These are phyloP conservation scores for Ochromonas danica DNA, from an alignment of 108 stramenopile genomes.

Conservation along the genomic window DNA sequence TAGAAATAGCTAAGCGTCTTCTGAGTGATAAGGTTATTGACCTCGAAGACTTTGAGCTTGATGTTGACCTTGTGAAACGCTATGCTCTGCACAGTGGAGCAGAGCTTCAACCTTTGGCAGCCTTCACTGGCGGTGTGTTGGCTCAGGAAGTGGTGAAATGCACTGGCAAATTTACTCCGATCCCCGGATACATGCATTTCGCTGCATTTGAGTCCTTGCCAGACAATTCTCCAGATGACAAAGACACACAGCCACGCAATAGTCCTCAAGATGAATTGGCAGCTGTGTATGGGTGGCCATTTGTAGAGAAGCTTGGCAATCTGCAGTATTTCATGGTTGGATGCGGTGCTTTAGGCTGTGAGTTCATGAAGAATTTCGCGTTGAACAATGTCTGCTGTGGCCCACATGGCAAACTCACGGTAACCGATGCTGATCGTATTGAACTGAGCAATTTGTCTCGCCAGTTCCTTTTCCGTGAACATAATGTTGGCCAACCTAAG, in stretches of 20 bases:
- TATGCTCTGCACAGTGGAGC: conserved; percentile 62
- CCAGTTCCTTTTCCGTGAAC: conserved; percentile 77
- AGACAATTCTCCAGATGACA: conserved; percentile 40
- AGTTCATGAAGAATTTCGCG: conserved; percentile 79
- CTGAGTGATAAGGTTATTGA: background rate
- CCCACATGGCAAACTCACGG: conserved; percentile 64
- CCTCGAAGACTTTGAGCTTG: conserved; percentile 48
- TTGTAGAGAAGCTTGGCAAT: conserved; percentile 62
- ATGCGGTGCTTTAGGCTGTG: conserved; percentile 79
- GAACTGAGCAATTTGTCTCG: conserved; percentile 76
- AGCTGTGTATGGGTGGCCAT: conserved; percentile 67
- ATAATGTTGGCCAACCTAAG: conserved; percentile 78
- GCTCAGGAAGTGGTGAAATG: conserved; percentile 83
- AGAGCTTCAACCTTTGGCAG: conserved; percentile 68
- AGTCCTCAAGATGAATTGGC: conserved; percentile 70
- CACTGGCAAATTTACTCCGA: conserved; percentile 76
- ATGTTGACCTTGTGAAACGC: conserved; percentile 53
- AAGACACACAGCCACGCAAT: conserved; percentile 52
- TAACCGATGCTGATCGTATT: conserved; percentile 81
- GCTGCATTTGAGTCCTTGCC: conserved; percentile 61
- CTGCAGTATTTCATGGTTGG: conserved; percentile 76
- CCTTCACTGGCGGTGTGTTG: conserved; percentile 76
- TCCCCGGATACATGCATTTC: conserved; percentile 65
- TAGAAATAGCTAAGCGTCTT: conserved; percentile 1
- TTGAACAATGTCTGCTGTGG: conserved; percentile 71